These are phyloP conservation scores for Scleroderma citrinum DNA, from an alignment of 768 basidiomycete genomes.

Conservation along the genomic window DNA sequence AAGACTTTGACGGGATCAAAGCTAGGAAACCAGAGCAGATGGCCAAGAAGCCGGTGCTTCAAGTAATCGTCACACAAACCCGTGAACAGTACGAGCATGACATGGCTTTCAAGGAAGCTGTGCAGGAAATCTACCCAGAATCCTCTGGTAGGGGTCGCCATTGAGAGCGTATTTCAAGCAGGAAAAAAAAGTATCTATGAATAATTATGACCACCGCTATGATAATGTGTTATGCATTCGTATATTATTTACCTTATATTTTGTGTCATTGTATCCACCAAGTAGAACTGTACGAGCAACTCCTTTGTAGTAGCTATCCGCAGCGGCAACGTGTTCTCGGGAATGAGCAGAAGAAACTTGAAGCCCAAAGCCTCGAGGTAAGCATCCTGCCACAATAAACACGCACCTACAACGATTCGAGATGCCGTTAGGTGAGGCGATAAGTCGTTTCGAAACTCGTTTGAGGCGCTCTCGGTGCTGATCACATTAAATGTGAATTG, in stretches of 20 bases:
- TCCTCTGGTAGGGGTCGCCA: conserved; percentile 11
- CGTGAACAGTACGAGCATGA: conserved; percentile 30
- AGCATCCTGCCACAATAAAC: not conserved
- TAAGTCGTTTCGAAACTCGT: no score
- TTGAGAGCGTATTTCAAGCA: not conserved
- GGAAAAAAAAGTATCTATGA: not conserved
- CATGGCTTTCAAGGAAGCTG: conserved; percentile 25
- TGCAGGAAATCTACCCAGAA: conserved; percentile 24
- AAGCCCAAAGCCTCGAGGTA: no score
- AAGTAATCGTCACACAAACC: conserved; percentile 30
- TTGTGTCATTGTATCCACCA: not conserved
- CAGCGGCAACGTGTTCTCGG: not conserved
- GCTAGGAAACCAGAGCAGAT: conserved; percentile 10
- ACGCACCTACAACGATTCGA: not conserved
- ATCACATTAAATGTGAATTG: not conserved
- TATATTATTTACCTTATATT: not conserved
- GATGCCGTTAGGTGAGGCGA: not conserved
- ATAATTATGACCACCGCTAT: not conserved
- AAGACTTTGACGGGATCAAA: conserved; percentile 24
- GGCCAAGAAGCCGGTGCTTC: conserved; percentile 18
- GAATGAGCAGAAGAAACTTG: not conserved
- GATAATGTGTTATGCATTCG: not conserved
- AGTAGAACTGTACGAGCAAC: not conserved
- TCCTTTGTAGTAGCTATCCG: not conserved
- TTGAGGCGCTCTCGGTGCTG: no score